Base-by-base conservation (phyloP, 73 alveolate genomes). In the Blepharisma stoltei region DNA sequence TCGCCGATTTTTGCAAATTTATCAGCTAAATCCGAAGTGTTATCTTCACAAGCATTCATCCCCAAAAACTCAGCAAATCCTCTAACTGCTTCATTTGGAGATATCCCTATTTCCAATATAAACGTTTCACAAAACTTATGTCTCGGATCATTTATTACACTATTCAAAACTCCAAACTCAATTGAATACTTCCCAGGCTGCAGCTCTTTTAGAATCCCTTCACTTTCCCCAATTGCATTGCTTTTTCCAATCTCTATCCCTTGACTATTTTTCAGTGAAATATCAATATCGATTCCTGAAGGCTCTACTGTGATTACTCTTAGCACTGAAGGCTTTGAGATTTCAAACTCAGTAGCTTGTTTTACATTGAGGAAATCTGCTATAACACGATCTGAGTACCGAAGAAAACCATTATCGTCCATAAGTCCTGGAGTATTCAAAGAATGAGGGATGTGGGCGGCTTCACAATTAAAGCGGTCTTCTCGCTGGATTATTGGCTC, bases 401-500 rank as follows among this genome's bases (percentile, higher is more conserved):
- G 38, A 8, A 60, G 45, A 25, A 60, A 60, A 20, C 73, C 73
- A 14, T 60, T 38, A 60, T 11, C 11, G 46, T 60, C 73, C 73
- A 18, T 14, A 20, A 60, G 73, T 32, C 41, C 41, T 32, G 41
- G 41, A 20, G 45, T 14, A 5, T 60, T 25, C 48, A 60, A 9
- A 60, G 38, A 14, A 25, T 60, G 48, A 60, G 73, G 73, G 18
- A 60, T 8, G 2, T 38, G 38, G 3, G 46, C 73, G 0, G 73
- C 73, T 8, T 60, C 73, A 25, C 73, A 60, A 38, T 60, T 60
- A 60, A 60, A 60, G 5, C 73, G 14, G 46, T 60, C 73, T 60
- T 60, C 73, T n/a, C 14, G 37, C 46, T n/a, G 46, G 38, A 60
- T 60, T 25, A 20, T 25, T 20, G 73, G 45, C 23, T 60, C 73